These are phyloP conservation scores for Rhizopogon vinicolor DNA, from an alignment of 768 basidiomycete species.

Conservation along the genomic window DNA sequence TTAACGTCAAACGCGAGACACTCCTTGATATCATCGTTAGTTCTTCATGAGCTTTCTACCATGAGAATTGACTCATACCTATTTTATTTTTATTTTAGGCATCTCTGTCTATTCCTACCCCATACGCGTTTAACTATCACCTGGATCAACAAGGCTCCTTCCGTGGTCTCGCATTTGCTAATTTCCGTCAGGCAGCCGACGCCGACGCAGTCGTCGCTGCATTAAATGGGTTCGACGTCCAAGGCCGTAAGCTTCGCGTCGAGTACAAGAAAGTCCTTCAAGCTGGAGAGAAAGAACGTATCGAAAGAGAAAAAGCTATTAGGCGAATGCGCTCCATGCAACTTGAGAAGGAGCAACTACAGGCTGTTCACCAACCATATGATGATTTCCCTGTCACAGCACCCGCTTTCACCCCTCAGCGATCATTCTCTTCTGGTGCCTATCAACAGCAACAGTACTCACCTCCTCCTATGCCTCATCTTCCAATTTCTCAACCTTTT, in stretches of 20 bases:
- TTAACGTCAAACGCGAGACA: constrained; percentile 96
- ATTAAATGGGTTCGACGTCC: constrained; percentile 92
- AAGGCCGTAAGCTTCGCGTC: constrained; percentile 94
- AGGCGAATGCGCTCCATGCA: constrained; percentile 98
- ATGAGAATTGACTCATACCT: constrained; percentile 6
- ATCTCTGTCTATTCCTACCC: constrained; percentile 90
- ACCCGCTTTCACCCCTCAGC: constrained; percentile 62
- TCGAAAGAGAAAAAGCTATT: constrained; percentile 97
- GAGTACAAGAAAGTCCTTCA: constrained; percentile 99
- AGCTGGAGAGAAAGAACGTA: constrained; percentile 97
- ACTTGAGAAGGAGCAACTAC: constrained; percentile 74
- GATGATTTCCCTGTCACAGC: constrained; percentile 66
- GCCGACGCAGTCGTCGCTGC: constrained; percentile 96
- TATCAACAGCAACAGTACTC: constrained; percentile 66
- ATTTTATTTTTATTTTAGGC: constrained; percentile 40
- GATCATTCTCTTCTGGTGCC: constrained; percentile 64
- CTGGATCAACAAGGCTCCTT: constrained; percentile 95
- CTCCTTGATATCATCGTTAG: constrained; percentile 94
- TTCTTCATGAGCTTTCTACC: constrained; percentile 14
- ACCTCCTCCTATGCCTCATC: constrained; percentile 43
- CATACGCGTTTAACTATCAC: constrained; percentile 99
- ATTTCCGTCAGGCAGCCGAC: constrained; percentile 87
- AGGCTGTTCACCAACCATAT: constrained; percentile 45
- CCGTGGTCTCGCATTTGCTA: constrained; percentile 96
- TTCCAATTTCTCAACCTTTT: constrained; percentile 38